Evolutionary conservation across 192 early-diverging fungal species (phyloP), one percentile per base, ranked within the genome.

Genomic region (Rhizophagus sp.): DNA sequence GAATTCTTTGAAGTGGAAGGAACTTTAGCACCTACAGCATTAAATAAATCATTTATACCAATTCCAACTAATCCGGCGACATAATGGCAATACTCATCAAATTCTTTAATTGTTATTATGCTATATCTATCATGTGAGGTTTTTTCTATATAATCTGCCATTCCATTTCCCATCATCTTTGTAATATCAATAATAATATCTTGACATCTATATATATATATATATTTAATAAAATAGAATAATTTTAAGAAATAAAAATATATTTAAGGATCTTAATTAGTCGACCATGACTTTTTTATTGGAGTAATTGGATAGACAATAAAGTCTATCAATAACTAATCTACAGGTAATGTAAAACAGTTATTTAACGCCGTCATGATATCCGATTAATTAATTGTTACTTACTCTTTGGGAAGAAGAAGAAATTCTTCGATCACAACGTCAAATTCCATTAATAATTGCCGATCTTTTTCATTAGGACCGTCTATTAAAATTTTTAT

Each of bases 31-130:
- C 93, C 93, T 33, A 93, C 94, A 17, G 90, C 94, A 27, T 89
- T 88, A 89, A 99, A 99, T 64, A 99, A 90, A 65, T 93, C 88
- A 50, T 94, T 97, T 67, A 99, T 84, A 25, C 98, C 97, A 79
- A 95, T 87, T 4, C 98, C 97, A 62, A 98, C 96, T 15, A 99
- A 89, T 34, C 98, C 97, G 22, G 98, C 97, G 15, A 98, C 97
- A 83, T 98, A 99, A 83, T 99, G 94, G 75, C 95, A 97, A 88
- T 99, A 99, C 69, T 96, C 90, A 85, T 99, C 93, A 89, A 96
- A 99, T 85, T 98, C 95, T 39, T 90, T 92, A 50, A 92, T 84
- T 22, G 94, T 96, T 8, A 85, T 83, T 19, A 95, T 89, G 12
- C 79, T 79, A 33, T 83, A 82, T 61, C 84, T 84, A 30, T 84